Evolutionary conservation across 2,329 filamentous ascomycete genomes (phyloP), one percentile per base, ranked within the genome.

Genomic region (Talaromyces sp.): DNA sequence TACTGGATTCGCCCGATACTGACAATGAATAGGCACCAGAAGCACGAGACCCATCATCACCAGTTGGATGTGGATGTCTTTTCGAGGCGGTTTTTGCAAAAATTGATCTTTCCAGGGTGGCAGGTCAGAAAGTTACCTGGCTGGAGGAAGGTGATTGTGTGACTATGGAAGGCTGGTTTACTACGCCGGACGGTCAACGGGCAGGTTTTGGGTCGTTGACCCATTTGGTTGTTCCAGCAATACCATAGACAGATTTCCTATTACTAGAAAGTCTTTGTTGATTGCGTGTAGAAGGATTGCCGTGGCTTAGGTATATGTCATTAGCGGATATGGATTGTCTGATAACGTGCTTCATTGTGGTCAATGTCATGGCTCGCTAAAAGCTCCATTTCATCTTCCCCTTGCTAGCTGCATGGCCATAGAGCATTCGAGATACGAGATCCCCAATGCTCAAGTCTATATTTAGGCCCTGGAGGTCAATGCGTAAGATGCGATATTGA

Each of bases 91-190:
- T 36, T 25, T 40, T 40, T 47, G 27, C 25, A 56, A 49, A 47
- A 2, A 34, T 36, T 8, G 2, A 27, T 15, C 34, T 38, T 22
- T 53, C 49, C n/a, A n/a, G 17, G 27, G 53, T 58, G n/a, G 61
- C 53, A 6, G 25, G n/a, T 47, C 17, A 58, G 53, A 58, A 22
- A 1, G 40, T 58, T n/a, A 13, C 2, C 7, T 58, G 61, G 61
- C n/a, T 64, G n/a, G 40, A 64, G 17, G 53, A 58, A 15, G 53
- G 61, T 7, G 61, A 64, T 47, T 15, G 29, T 5, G 51, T 64
- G 15, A 58, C 40, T 3, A 58, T 64, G 38, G 61, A 64, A 49
- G 53, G 61, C 38, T 64, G 61, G 53, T 64, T 64, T 27, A 58
- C 53, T 22, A 54, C 49, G 13, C 47, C 61, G 27, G 51, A 63